Base-by-base conservation (phyloP, 2,329 filamentous ascomycete species). In the Aspergillus nomiae region DNA sequence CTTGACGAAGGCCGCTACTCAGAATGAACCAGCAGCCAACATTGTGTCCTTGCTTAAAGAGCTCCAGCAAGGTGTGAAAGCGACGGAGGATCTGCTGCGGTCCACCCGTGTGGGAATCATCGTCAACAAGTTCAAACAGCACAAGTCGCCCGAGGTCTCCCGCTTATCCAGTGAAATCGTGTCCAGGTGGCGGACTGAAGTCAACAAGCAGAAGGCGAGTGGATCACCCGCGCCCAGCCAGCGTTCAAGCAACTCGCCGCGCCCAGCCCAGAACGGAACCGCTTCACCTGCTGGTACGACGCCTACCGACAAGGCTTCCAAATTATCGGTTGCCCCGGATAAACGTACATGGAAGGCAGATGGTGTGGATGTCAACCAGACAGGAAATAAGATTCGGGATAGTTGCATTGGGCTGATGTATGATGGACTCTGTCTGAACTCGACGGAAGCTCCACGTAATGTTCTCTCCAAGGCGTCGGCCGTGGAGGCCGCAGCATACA, bases 331-430 rank as follows among this genome's bases (percentile, higher is more conserved):
- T 48, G 80, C 84, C 65, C 87, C 89, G 2, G 89, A 94, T 73
- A 95, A 93, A 83, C 89, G 95, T 70, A 92, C 87, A 70, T 92
- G 90, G 82, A 90, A 90, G 70, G 85, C 84, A n/a, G 95, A 98
- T 76, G 89, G 89, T 46, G 88, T 97, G 59, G 89, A 94, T 71
- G 86, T 87, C 71, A 87, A 89, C 68, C 87, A 92, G 58, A 97
- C 93, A 19, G 88, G 88, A 55, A 89, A 90, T 63, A 81, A 84
- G 62, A 86, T 86, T 24, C 90, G 95, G 63, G 92, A 98, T 81
- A 90, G 88, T 74, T 96, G 92, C 77, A 89, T 97, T 66, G 93
- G 92, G 56, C 86, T 99, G 50, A 87, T 99, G 77, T 99, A 98
- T 82, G 95, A 99, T 72, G 95, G 94, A 19, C 85, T 99, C 66